Evolutionary conservation across 768 basidiomycete species (phyloP), one percentile per base, ranked within the genome.

Genomic region (Hemileccinum rubropunctum): DNA sequence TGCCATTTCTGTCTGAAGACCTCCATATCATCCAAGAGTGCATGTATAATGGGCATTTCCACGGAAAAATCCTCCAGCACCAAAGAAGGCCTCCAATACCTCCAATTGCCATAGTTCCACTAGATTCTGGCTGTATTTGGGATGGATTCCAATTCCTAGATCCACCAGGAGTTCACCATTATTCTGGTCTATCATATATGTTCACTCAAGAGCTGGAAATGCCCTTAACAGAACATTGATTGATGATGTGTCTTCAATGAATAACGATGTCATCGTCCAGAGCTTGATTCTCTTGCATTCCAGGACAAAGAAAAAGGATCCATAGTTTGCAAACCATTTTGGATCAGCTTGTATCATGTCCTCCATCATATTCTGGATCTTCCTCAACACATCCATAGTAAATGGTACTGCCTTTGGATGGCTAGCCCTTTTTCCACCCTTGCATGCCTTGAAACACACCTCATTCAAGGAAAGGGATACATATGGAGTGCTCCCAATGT

Each of bases 81-180:
- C n/a, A n/a, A n/a, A n/a, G n/a, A n/a, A n/a, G n/a, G n/a, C n/a
- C n/a, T n/a, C n/a, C n/a, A n/a, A n/a, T 54, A 52, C 18, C 51
- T 44, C n/a, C n/a, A n/a, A n/a, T n/a, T n/a, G n/a, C 51, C 57
- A 58, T 0, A 58, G 30, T 2, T 54, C 54, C 15, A 28, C 15
- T 0, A 57, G 10, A 5, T 27, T 37, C 0, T 11, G 1, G 0
- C 4, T 14, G 1, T n/a, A 41, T 21, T 3, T 27, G 0, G 47
- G 41, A 0, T 38, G 42, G 9, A 53, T 50, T 0, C n/a, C 34
- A 0, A 58, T 9, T 0, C 52, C 52, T 0, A 58, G 1, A 14
- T 58, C 36, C 0, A 58, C 34, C 0, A 51, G 0, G 0, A 58
- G 48, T 39, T 58, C 45, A 2, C 47, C 52, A 32, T 54, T 27